These are phyloP conservation scores for Paecilomyces dactylethromorphus DNA, from an alignment of 2,329 filamentous ascomycete species.

Conservation along the genomic window DNA sequence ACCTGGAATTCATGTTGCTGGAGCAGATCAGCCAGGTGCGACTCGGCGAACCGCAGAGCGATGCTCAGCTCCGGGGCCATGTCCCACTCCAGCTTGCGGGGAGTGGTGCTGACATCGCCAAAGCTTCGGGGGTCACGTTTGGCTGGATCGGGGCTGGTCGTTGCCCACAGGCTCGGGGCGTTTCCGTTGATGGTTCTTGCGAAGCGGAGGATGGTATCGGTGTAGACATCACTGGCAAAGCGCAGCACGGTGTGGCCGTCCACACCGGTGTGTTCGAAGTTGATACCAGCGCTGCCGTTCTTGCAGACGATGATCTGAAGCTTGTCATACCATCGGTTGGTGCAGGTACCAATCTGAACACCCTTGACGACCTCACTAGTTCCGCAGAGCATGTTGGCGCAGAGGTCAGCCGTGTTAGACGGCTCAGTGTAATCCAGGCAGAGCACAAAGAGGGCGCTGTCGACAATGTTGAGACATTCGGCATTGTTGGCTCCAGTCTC, in stretches of 20 bases:
- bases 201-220: constrained; percentile 93
- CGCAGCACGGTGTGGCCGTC: constrained; percentile 95
- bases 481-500: constrained; percentile 90
- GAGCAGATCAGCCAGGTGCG: constrained; percentile 85
- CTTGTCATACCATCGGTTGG: constrained; percentile 98
- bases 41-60: constrained; percentile 91
- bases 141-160: constrained; percentile 81
- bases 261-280: constrained; percentile 97
- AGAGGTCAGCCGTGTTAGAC: constrained; percentile 71
- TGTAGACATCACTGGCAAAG: constrained; percentile 94
- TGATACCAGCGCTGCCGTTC: constrained; percentile 96
- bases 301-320: constrained; percentile 98
- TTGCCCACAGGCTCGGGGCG: constrained; percentile 86
- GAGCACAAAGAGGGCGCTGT: constrained; percentile 85
- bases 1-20: constrained; percentile 95
- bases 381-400: constrained; percentile 97
- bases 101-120: constrained; percentile 86
- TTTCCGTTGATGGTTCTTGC: constrained; percentile 92
- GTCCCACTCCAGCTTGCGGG: constrained; percentile 96
- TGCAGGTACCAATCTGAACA: constrained; percentile 94
- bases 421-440: constrained; percentile 93
- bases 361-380: constrained; percentile 87
- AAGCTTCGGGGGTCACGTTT: constrained; percentile 89
- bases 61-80: constrained; percentile 89
- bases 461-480: constrained; percentile 90